Percentiles rank a stretch among this genome's conserved stretches.
These are phyloP conservation scores for Rhizopogon rudus DNA, from an alignment of 768 basidiomycete species.

Conservation along the genomic window DNA sequence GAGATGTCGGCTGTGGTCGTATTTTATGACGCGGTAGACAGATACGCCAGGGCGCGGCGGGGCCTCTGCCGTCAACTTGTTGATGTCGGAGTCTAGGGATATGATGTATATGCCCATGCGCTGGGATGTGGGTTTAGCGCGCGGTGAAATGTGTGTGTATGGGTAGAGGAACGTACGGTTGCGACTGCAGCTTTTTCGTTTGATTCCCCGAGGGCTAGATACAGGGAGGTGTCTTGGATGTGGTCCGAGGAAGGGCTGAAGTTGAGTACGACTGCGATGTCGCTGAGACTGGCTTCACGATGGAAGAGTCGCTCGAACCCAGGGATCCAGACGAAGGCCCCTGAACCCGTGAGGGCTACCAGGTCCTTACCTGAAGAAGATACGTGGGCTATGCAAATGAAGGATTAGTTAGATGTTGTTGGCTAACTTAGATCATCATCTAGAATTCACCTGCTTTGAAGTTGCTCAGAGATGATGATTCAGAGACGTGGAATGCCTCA, in stretches of 20 bases:
- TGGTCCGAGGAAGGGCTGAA: conserved; percentile 13
- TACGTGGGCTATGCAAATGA: conserved; percentile 30
- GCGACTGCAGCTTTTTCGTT: conserved; percentile 40
- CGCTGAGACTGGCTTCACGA: conserved; percentile 36
- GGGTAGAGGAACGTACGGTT: conserved; percentile 33
- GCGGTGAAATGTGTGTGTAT: neutral
- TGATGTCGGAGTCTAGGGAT: conserved; percentile 20
- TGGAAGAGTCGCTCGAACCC: conserved; percentile 21
- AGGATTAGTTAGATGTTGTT: neutral
- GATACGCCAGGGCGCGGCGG: conserved; percentile 28
- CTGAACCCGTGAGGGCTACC: conserved; percentile 23
- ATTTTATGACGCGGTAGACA: conserved; percentile 13
- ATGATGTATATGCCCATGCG: conserved; percentile 21
- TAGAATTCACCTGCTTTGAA: conserved; percentile 25
- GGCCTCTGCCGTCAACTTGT: conserved; percentile 19
- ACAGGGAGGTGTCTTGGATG: conserved; percentile 29
- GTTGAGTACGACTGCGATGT: conserved; percentile 23
- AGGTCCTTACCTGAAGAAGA: conserved; percentile 41
- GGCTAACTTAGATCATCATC: too few relatives aligned
- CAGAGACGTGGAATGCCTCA: conserved; percentile 2
- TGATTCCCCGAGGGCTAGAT: conserved; percentile 42
- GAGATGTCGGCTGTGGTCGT: conserved; percentile 13
- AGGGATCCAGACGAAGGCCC: conserved; percentile 22
- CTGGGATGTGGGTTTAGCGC: neutral
- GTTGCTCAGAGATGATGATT: conserved; percentile 3